These are phyloP conservation scores for Spathaspora gorwiae DNA, from an alignment of 805 yeast genomes.

Conservation along the genomic window DNA sequence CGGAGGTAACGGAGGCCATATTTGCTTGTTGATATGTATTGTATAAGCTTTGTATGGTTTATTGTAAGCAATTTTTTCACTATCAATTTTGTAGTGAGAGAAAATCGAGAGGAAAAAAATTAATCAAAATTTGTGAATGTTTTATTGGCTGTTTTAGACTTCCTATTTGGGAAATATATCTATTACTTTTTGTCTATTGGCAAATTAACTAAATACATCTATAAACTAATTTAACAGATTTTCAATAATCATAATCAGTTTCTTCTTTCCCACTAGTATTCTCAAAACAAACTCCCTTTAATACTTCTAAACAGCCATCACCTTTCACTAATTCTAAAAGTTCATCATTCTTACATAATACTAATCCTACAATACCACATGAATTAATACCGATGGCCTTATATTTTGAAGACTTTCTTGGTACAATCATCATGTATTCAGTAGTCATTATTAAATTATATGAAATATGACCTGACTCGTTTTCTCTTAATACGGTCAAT, in stretches of 20 bases:
- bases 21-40: constrained; percentile 5
- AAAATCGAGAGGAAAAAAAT: background rate
- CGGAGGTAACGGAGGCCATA: constrained; percentile 62
- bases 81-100: no score
- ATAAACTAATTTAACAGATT: background rate
- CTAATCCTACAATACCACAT: constrained; percentile 73
- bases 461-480: constrained; percentile 45
- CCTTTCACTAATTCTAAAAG: constrained; percentile 42
- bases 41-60: background rate
- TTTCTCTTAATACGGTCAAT: constrained; percentile 60
- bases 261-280: constrained; percentile 51
- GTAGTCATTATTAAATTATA: constrained; percentile 81
- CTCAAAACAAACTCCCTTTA: constrained; percentile 64
- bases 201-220: background rate
- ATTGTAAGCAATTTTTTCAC: background rate
- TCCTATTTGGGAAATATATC: constrained; percentile 18
- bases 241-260: constrained; percentile 61
- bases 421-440: constrained; percentile 82
- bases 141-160: constrained; percentile 25
- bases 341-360: constrained; percentile 68
- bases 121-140: constrained; percentile 12
- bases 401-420: constrained; percentile 59
- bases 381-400: constrained; percentile 65
- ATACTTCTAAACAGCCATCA: constrained; percentile 48
- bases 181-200: background rate